Percentiles rank a stretch among this genome's conserved stretches.
These are phyloP conservation scores for Amanita pallidorosea DNA, from an alignment of 768 basidiomycete species.

Conservation along the genomic window DNA sequence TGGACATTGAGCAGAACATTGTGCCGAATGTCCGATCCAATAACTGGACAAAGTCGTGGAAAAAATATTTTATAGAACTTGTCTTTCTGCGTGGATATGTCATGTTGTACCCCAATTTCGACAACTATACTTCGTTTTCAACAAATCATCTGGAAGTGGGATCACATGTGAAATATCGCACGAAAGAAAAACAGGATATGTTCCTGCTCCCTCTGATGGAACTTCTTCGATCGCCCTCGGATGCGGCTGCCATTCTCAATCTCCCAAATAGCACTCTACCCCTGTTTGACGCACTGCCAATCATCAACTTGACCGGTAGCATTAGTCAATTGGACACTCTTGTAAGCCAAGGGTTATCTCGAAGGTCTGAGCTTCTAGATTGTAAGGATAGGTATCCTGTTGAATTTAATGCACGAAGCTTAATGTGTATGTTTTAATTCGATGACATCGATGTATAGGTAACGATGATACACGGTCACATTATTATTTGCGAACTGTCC, in stretches of 20 bases:
- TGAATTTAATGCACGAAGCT: slow-evolving; percentile 15
- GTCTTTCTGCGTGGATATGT: slow-evolving; percentile 72
- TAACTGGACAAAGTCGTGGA: slow-evolving; percentile 77
- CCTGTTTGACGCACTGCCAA: slow-evolving; percentile 42
- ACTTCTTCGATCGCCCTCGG: slow-evolving; percentile 16
- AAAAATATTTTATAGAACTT: slow-evolving; percentile 83
- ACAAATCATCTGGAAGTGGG: slow-evolving; percentile 88
- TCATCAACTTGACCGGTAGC: slow-evolving; percentile 56
- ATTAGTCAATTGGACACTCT: slow-evolving; percentile 26
- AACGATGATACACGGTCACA: slow-evolving; percentile 21
- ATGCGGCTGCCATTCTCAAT: slow-evolving; percentile 32
- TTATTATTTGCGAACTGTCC: slow-evolving; percentile 59
- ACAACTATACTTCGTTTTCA: slow-evolving; percentile 60
- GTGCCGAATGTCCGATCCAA: slow-evolving; percentile 76
- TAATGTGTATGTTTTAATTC: slow-evolving; percentile 12
- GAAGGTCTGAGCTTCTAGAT: slow-evolving; percentile 22
- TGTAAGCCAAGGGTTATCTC: slow-evolving; percentile 18
- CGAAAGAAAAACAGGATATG: slow-evolving; percentile 45
- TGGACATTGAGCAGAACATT: slow-evolving; percentile 33
- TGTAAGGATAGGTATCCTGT: slow-evolving; percentile 14
- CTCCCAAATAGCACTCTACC: slow-evolving; percentile 48
- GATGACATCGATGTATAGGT: background rate
- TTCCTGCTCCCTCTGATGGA: slow-evolving; percentile 68
- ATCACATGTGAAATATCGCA: slow-evolving; percentile 58
- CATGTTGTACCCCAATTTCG: slow-evolving; percentile 87